These are phyloP conservation scores for Paspalum notatum DNA, from an alignment of 176 grass and related monocot species.

Conservation along the genomic window DNA sequence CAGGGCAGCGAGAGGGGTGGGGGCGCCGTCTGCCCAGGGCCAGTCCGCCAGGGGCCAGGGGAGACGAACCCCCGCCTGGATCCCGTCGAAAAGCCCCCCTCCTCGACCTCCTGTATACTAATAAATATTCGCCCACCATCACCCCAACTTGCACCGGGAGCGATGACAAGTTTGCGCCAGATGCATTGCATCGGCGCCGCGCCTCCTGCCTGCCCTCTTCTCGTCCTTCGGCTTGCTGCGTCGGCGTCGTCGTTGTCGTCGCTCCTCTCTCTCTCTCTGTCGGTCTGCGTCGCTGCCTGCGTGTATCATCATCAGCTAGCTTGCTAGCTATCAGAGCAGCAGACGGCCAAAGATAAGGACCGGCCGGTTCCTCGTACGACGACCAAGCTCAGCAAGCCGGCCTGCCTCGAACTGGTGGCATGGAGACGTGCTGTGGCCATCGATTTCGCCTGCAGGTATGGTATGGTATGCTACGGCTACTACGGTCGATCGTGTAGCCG, in stretches of 20 bases:
- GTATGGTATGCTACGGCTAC: constrained; percentile 14
- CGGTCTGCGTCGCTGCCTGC: neutral
- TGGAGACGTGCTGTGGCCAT: constrained; percentile 25
- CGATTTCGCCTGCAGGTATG: constrained; percentile 45
- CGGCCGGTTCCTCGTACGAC: neutral
- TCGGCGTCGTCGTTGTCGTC: neutral
- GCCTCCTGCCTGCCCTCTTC: neutral
- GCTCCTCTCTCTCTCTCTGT: neutral
- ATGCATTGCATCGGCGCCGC: constrained; percentile 56
- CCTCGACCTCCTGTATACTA: constrained; percentile 6
- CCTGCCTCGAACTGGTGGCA: neutral
- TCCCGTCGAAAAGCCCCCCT: constrained; percentile 1
- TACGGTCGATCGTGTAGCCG: neutral
- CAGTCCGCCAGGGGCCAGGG: constrained; percentile 49
- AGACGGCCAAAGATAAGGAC: neutral
- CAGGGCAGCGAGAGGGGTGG: no score
- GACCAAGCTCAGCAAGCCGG: neutral
- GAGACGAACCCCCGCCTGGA: constrained; percentile 57
- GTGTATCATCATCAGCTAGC: neutral
- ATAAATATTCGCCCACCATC: constrained; percentile 54
- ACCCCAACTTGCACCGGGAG: constrained; percentile 40
- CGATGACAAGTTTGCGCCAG: constrained; percentile 43
- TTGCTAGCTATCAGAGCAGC: neutral
- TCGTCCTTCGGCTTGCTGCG: neutral
- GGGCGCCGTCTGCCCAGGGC: no score